Base-by-base conservation (phyloP, 495 filamentous ascomycete genomes). In the Podospora sp. region DNA sequence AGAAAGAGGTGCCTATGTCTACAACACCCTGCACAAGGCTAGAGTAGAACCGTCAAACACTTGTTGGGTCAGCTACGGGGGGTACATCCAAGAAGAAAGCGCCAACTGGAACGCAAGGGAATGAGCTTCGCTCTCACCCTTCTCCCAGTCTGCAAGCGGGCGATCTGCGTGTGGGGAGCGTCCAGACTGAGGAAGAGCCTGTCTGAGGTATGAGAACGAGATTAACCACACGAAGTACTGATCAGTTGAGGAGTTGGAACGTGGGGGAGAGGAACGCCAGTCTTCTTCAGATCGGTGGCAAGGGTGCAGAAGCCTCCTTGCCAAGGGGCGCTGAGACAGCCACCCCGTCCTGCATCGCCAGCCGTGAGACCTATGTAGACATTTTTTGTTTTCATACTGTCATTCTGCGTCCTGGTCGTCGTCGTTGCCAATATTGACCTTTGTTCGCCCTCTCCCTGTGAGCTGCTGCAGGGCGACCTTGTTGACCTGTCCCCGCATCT, bases 391-490 rank as follows among this genome's bases (percentile, higher is more conserved):
- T 68, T 65, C 69, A 66, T 66, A 22, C 62, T 66, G 51, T 73
- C 69, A 70, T 68, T 27, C 65, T 64, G 85, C 84, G 80, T 87
- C 84, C 76, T 90, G n/a, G n/a, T n/a, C 89, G 69, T 89, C 87
- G 72, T 87, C 88, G 67, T 81, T 87, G 76, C 83, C 91, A 81
- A 95, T 88, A 79, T 85, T 92, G 79, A 97, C 92, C 81, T 92
- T 97, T 78, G 90, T 96, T 70, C 92, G 90, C 68, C 90, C 90
- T 68, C 81, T 82, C 75, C 90, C 91, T 67, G 90, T 93, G 72
- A 97, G 88, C 77, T 90, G 88, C 78, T 94, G 92, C 77, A 96
- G 79, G 72, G 92, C 90, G 72, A 98, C 89, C 79, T 91, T 93
- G 81, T 93, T 90, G 71, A 88, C 84, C 81, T 98, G 93, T 61